A percentile compares a stretch with the other conserved stretches of the same genome.
Evolutionary conservation across 1,284 basidiomycete species (phyloP).

Genomic region (Wolfiporia cocos): DNA sequence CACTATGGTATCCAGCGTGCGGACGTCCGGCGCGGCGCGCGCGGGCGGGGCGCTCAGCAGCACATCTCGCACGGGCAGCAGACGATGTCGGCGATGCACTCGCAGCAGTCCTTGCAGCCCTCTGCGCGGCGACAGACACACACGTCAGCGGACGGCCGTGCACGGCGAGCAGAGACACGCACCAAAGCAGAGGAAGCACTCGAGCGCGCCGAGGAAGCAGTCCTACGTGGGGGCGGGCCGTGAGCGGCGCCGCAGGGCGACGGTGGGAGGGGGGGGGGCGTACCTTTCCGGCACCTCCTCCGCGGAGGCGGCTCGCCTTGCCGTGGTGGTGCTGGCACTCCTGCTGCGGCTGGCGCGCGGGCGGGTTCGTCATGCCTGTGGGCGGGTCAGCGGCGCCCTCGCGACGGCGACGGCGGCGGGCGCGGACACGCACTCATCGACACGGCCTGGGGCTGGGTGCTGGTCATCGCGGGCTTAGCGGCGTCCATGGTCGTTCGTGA

Average conservation of each 20-base stretch:
- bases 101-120: constrained; percentile 39
- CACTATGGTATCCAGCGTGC: no score
- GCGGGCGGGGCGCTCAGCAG: constrained; percentile 27
- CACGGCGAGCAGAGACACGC: constrained; percentile 17
- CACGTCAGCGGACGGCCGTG: neutral
- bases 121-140: constrained; percentile 15
- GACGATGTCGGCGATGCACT: constrained; percentile 36
- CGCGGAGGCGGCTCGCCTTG: constrained; percentile 48
- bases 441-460: constrained; percentile 43
- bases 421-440: constrained; percentile 43
- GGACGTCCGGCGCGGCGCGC: no score
- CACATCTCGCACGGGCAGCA: constrained; percentile 42
- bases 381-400: neutral
- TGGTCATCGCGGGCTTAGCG: constrained; percentile 33
- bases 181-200: constrained; percentile 64
- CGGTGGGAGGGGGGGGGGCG: neutral
- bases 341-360: constrained; percentile 26
- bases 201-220: constrained; percentile 52
- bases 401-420: neutral
- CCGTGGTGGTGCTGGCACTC: constrained; percentile 31
- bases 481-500: constrained; percentile 23
- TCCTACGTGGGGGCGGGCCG: constrained; percentile 32
- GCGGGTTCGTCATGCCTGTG: constrained; percentile 37
- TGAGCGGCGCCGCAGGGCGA: constrained; percentile 5
- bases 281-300: constrained; percentile 57